phyloP scores from a whole-genome alignment of 805 yeast genomes.

The Metschnikowia peoriensis region DNA sequence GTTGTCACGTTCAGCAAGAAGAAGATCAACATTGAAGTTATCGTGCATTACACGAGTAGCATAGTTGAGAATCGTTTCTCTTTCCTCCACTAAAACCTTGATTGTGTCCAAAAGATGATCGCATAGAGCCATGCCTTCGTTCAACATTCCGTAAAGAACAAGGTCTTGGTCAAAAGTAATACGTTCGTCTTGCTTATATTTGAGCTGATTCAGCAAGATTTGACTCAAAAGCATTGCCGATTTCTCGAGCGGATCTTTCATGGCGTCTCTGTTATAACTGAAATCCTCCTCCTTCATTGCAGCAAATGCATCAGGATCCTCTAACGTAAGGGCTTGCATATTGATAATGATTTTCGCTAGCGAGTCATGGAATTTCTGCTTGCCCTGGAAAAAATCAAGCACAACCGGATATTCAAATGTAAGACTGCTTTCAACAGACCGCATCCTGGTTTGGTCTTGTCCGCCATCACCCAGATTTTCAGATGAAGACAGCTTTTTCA shows the following conservation, averaged over 20 bases:
- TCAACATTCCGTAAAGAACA: conserved; percentile 37
- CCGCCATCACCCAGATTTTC: neutral
- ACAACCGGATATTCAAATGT: conserved; percentile 50
- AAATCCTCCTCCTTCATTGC: conserved; percentile 58
- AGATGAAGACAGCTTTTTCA: conserved; percentile 27
- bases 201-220: conserved; percentile 47
- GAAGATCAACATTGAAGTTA: conserved; percentile 59
- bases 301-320: conserved; percentile 72
- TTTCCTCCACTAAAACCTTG: conserved; percentile 62
- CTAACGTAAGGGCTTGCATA: conserved; percentile 65
- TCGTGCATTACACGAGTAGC: conserved; percentile 78
- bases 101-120: conserved; percentile 41
- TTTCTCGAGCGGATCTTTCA: conserved; percentile 45
- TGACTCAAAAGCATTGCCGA: conserved; percentile 48
- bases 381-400: conserved; percentile 70
- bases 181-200: conserved; percentile 31
- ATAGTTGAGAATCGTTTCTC: conserved; percentile 67
- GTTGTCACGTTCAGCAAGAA: conserved; percentile 47
- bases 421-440: conserved; percentile 21
- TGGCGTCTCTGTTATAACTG: conserved; percentile 36
- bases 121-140: conserved; percentile 33
- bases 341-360: conserved; percentile 60
- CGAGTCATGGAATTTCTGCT: conserved; percentile 67
- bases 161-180: conserved; percentile 42
- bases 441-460: conserved; percentile 8